Evolutionary conservation across 805 yeast species (phyloP), one percentile per base, ranked within the genome.

Genomic region (Ogataea methylovora): DNA sequence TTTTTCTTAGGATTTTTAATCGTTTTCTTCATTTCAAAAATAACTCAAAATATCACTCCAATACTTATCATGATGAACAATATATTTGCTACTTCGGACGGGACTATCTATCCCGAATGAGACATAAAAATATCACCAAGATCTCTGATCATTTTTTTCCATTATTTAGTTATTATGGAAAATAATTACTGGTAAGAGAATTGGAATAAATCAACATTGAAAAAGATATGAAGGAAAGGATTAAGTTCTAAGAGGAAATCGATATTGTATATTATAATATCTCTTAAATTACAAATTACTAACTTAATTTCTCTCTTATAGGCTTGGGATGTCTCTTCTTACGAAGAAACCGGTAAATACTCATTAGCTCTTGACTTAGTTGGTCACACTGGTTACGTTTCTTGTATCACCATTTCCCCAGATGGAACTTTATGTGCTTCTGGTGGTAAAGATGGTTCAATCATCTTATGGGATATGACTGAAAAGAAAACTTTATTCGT

Each of bases 81-180:
- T 61, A 81, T 90, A 92, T 92, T 90, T 90, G 98, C 98, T 90
- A 90, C 98, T 90, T 90, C 97, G 75, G 98, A 90, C 86, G 81
- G 58, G 67, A 65, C 63, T 50, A 54, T 60, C 48, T 40, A 67
- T 67, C 59, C 63, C 83, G 92, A 77, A 86, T 90, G 98, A 92
- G 97, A 90, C 95, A 80, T 79, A 70, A 63, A 61, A 61, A 70
- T 71, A 78, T 82, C 97, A 87, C 96, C 96, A 87, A 85, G 96
- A 87, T 87, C 95, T 84, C 97, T 88, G 97, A 88, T 79, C 16
- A 3, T 15, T 20, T 13, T 13, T 11, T 13, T 6, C n/a, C 7
- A 8, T 25, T 13, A 15, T 13, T 13, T 25, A 15, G 27, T 15
- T 25, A 15, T n/a, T n/a, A n/a, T n/a, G n/a, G n/a, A n/a, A n/a